Conservation (phyloP, 2,329 filamentous ascomycete species). For the Ceratocystis alfenasii region DNA sequence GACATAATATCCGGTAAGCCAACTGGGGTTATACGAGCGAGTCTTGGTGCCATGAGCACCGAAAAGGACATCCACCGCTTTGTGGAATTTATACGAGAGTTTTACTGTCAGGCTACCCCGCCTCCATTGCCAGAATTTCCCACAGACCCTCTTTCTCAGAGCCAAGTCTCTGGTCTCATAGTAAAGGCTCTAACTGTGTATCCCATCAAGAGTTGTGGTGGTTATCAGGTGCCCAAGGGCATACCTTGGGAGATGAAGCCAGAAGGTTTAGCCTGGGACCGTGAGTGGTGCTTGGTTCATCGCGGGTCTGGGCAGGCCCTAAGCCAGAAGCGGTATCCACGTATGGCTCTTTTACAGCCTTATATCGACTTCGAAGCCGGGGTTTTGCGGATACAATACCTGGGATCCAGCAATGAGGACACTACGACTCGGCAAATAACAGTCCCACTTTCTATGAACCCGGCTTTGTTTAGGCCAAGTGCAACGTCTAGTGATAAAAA, state of each 20-base stretch:
- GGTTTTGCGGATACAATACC: conserved; percentile 49
- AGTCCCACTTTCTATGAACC: conserved; percentile 57
- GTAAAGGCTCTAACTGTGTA: conserved; percentile 64
- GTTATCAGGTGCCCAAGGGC: conserved; percentile 54
- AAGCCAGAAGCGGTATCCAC: conserved; percentile 77
- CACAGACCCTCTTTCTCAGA: not conserved
- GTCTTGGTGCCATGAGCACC: conserved; percentile 83
- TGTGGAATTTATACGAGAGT: conserved; percentile 55
- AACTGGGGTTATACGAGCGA: conserved; percentile 74
- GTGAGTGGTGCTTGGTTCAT: conserved; percentile 92
- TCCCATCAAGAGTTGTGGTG: conserved; percentile 88
- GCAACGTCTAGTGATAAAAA: not conserved
- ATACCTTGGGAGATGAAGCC: conserved; percentile 61
- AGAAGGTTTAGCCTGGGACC: conserved; percentile 85
- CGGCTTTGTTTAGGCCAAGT: conserved; percentile 39
- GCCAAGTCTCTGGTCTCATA: conserved; percentile 11
- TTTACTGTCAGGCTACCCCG: conserved; percentile 28
- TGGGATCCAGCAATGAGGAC: conserved; percentile 27
- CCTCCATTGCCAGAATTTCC: not conserved
- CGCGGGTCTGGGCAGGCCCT: conserved; percentile 71
- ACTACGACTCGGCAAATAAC: conserved; percentile 31
- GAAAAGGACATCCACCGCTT: conserved; percentile 60
- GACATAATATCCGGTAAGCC: conserved; percentile 76
- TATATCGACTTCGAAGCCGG: conserved; percentile 57
- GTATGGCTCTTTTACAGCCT: conserved; percentile 75